Evolutionary conservation across 2,329 filamentous ascomycete species (phyloP).

Genomic region (Botryotinia narcissicola): DNA sequence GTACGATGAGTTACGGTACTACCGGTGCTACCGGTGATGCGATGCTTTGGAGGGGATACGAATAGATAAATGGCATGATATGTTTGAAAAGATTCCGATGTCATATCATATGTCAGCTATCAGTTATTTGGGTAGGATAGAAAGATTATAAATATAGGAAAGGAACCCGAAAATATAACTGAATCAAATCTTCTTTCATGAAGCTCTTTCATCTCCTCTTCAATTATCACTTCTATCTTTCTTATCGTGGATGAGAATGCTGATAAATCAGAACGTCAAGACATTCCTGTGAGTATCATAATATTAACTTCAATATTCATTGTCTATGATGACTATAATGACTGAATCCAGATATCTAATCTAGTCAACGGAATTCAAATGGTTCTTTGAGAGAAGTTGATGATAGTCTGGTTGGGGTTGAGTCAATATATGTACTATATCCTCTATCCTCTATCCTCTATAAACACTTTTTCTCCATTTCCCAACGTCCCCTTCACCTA

Average conservation of each 20-base stretch:
- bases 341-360: background rate
- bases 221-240: background rate
- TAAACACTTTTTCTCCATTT: background rate
- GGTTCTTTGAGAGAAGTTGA: background rate
- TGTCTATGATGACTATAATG: background rate
- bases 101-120: background rate
- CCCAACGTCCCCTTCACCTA: background rate
- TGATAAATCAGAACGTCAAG: background rate
- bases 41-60: background rate
- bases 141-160: background rate
- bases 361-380: background rate
- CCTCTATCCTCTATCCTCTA: too few relatives aligned
- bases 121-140: background rate
- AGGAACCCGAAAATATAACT: background rate
- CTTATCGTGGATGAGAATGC: background rate
- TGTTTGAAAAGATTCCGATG: background rate
- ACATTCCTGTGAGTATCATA: background rate
- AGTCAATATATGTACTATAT: background rate
- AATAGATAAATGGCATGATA: background rate
- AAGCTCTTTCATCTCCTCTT: background rate
- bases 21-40: background rate
- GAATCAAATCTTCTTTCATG: background rate
- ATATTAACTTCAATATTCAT: background rate
- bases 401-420: background rate
- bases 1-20: background rate